Evolutionary conservation across 306 rosid species (phyloP).

Genomic region (Glycine latifolia): DNA sequence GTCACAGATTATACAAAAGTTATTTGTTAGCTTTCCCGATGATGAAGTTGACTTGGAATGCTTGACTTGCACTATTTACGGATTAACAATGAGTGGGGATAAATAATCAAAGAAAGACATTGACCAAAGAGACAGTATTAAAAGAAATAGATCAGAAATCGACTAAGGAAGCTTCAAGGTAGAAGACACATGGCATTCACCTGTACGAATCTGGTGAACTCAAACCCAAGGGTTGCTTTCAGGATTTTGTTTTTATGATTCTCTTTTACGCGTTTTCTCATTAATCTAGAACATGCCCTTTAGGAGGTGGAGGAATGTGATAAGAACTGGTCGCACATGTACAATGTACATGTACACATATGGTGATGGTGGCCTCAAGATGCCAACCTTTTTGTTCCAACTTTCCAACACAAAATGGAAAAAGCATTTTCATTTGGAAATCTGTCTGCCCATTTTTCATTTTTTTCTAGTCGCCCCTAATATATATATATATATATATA

Average conservation of each 20-base stretch:
- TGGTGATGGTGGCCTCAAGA: background rate
- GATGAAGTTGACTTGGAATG: conserved; percentile 31
- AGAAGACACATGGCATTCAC: conserved; percentile 13
- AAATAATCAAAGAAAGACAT: conserved; percentile 4
- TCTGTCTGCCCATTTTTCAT: background rate
- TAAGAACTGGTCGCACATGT: conserved; percentile 20
- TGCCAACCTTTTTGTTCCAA: conserved; percentile 46
- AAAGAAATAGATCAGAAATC: conserved; percentile 20
- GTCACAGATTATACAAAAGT: background rate
- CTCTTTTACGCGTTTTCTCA: conserved; percentile 46
- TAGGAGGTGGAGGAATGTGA: conserved; percentile 24
- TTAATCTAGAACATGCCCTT: background rate
- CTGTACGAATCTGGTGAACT: too few relatives aligned
- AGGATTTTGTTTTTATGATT: background rate
- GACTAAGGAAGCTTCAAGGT: conserved; percentile 51
- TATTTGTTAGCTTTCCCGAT: background rate
- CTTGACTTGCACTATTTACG: conserved; percentile 30
- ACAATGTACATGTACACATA: background rate
- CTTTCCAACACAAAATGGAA: conserved; percentile 33
- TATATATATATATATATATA: too few relatives aligned
- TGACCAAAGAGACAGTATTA: conserved; percentile 38
- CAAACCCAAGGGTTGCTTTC: conserved; percentile 46
- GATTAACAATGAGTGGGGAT: conserved; percentile 33
- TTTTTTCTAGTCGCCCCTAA: conserved; percentile 47
- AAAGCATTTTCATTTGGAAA: background rate